A percentile compares a stretch with the other conserved stretches of the same genome.
phyloP scores from a whole-genome alignment of 495 filamentous ascomycete species.

The Thozetella sp. region DNA sequence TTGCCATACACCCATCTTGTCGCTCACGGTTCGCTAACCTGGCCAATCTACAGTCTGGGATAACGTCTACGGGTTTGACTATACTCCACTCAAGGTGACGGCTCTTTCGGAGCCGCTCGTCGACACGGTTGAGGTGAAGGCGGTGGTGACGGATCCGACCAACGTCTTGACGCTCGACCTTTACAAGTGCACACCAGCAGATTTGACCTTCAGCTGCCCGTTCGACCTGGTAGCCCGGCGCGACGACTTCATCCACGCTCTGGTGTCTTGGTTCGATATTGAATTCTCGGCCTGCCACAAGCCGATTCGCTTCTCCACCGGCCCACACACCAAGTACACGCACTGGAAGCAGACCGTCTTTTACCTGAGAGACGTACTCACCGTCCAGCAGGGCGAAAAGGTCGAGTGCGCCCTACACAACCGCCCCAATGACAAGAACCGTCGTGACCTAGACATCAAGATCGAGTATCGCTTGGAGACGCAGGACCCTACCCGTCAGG shows the following conservation, averaged over 20 bases:
- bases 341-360: constrained; percentile 97
- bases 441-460: constrained; percentile 90
- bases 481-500: constrained; percentile 65
- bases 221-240: constrained; percentile 73
- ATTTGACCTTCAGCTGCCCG: constrained; percentile 66
- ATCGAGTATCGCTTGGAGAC: constrained; percentile 82
- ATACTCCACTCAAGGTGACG: constrained; percentile 68
- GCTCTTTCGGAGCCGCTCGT: constrained; percentile 74
- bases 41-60: constrained; percentile 65
- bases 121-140: constrained; percentile 71
- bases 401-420: constrained; percentile 74
- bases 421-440: constrained; percentile 91
- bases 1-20: background rate
- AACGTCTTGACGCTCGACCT: constrained; percentile 71
- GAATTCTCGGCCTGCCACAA: constrained; percentile 95
- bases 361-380: constrained; percentile 82
- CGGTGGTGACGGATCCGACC: constrained; percentile 74
- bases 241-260: constrained; percentile 89
- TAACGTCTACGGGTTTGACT: constrained; percentile 80
- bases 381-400: constrained; percentile 76
- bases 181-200: constrained; percentile 64
- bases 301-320: constrained; percentile 81
- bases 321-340: constrained; percentile 88
- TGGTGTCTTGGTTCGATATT: constrained; percentile 99
- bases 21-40: constrained; percentile 15